Evolutionary conservation across 2,329 filamentous ascomycete species (phyloP).

Genomic region (Xylariaceae sp.): DNA sequence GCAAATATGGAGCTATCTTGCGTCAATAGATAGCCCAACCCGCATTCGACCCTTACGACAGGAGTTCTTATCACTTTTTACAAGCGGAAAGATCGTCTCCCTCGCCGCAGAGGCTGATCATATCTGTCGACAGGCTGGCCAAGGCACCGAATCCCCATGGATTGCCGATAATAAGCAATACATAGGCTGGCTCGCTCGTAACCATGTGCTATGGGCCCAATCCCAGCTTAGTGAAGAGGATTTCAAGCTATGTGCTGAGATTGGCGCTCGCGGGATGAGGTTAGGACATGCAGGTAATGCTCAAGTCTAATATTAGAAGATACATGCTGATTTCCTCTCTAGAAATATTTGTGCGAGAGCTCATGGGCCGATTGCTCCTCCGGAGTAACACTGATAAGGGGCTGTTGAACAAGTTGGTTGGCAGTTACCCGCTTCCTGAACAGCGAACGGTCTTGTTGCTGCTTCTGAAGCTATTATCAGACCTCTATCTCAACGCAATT

Average conservation of each 20-base stretch:
- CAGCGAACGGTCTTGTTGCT: constrained; percentile 40
- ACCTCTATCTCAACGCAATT: constrained; percentile 38
- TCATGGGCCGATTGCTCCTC: constrained; percentile 26
- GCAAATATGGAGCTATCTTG: constrained; percentile 25
- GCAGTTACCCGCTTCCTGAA: constrained; percentile 37
- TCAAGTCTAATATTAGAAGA: neutral
- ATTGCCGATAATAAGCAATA: constrained; percentile 60
- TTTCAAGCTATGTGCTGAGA: constrained; percentile 39
- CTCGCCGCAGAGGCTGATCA: constrained; percentile 52
- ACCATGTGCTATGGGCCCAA: constrained; percentile 47
- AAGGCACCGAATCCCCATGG: constrained; percentile 45
- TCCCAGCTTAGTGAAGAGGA: constrained; percentile 33
- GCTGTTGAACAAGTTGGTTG: constrained; percentile 33
- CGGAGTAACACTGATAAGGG: constrained; percentile 20
- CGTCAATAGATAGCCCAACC: constrained; percentile 13
- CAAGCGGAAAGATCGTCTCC: constrained; percentile 47
- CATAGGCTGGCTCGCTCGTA: constrained; percentile 64
- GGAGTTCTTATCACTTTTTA: constrained; percentile 43
- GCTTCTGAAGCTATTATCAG: constrained; percentile 42
- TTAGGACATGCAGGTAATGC: constrained; percentile 66
- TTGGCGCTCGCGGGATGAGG: constrained; percentile 57
- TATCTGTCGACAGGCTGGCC: constrained; percentile 36
- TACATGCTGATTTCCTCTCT: neutral
- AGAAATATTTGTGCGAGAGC: constrained; percentile 40
- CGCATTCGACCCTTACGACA: constrained; percentile 36